phyloP scores from a whole-genome alignment of 163 green algal species.

The Coccomyxa subellipsoidea region DNA sequence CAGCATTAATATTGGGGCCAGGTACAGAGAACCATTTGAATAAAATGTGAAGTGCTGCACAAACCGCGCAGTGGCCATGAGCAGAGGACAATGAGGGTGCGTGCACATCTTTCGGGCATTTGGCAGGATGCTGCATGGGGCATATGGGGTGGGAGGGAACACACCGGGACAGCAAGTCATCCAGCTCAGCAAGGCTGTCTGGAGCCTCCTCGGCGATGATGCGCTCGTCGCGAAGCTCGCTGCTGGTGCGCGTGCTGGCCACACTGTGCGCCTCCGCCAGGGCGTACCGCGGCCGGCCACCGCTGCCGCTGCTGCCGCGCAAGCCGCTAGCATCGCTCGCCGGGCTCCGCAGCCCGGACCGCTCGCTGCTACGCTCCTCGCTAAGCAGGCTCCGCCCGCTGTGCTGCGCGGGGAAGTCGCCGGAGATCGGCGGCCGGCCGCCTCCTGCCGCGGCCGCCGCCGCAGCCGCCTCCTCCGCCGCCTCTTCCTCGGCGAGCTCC shows the following conservation, averaged over 20 bases:
- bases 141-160: background rate
- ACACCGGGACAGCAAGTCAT: background rate
- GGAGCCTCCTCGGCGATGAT: background rate
- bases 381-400: background rate
- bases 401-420: background rate
- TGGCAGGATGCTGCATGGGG: background rate
- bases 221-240: background rate
- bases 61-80: too few species aligned
- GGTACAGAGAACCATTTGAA: too few species aligned
- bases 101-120: too few species aligned
- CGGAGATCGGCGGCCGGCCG: too few species aligned
- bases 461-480: background rate
- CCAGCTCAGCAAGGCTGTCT: background rate
- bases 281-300: too few species aligned
- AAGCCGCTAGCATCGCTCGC: background rate
- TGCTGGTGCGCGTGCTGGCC: background rate
- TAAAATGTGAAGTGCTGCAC: too few species aligned
- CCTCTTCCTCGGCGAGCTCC: background rate
- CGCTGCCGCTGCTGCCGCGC: background rate
- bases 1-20: too few species aligned
- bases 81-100: too few species aligned
- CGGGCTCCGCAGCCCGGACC: background rate
- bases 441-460: background rate
- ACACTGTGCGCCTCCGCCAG: too few species aligned
- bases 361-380: background rate